A percentile compares a stretch with the other conserved stretches of the same genome.
phyloP scores from a whole-genome alignment of 257 asterid species.

The Solanum pinnatisectum region DNA sequence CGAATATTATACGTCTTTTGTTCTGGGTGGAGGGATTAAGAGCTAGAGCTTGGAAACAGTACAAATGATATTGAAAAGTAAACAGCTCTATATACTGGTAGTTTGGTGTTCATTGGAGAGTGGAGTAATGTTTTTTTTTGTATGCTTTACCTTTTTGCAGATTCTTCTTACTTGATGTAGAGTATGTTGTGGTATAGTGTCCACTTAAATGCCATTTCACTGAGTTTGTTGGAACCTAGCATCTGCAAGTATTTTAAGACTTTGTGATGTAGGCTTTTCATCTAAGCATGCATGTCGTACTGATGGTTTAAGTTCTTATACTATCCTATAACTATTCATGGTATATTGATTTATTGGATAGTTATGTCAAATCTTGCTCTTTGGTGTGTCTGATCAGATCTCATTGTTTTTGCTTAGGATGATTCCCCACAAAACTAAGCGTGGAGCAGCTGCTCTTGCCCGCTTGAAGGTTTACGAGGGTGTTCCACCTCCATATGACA shows the following conservation, averaged over 20 bases:
- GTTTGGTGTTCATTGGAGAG: neutral
- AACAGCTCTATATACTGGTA: neutral
- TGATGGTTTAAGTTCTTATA: neutral
- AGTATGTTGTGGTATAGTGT: neutral
- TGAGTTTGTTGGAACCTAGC: neutral
- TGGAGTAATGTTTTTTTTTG: neutral
- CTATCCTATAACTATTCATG: no score
- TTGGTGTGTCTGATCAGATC: neutral
- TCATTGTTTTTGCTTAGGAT: conserved; percentile 23
- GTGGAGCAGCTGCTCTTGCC: conserved; percentile 87
- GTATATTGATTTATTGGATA: neutral
- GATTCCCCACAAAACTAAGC: conserved; percentile 84
- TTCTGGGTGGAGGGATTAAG: neutral
- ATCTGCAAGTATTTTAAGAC: neutral
- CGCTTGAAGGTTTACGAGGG: conserved; percentile 80
- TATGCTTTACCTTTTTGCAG: neutral
- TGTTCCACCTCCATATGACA: conserved; percentile 76
- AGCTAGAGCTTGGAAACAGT: neutral
- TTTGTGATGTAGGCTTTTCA: neutral
- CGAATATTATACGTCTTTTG: neutral
- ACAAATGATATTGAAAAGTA: neutral
- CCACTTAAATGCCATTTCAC: neutral
- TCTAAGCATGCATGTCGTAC: neutral
- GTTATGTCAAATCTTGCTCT: no score
- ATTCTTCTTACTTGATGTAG: neutral